Conservation (phyloP, 306 rosid genomes). For the Prunus mongolica region DNA sequence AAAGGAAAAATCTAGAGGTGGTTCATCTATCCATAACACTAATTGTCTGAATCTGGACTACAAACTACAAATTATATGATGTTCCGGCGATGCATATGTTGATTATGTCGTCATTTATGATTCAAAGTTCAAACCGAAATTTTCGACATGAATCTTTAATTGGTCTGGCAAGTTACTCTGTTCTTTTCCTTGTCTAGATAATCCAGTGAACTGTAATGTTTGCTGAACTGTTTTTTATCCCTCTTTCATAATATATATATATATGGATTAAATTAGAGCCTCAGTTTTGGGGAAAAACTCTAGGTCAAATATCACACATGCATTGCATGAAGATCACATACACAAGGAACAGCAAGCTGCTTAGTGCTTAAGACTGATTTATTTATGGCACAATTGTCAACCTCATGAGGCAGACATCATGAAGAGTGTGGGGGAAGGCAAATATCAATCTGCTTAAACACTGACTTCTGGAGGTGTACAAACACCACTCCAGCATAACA, state of each 20-base stretch:
- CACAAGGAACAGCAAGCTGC: too few species aligned
- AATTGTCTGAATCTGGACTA: neutral
- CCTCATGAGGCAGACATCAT: neutral
- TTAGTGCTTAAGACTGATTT: neutral
- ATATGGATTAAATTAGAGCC: too few species aligned
- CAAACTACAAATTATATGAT: neutral
- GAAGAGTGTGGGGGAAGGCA: neutral
- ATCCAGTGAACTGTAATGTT: too few species aligned
- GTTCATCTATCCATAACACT: neutral
- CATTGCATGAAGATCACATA: too few species aligned
- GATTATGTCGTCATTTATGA: neutral
- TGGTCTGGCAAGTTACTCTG: neutral
- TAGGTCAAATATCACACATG: too few species aligned
- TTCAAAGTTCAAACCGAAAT: neutral
- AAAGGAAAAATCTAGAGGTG: too few species aligned
- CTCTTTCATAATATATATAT: too few species aligned
- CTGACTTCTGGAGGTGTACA: neutral
- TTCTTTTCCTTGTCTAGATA: too few species aligned
- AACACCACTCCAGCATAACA: neutral
- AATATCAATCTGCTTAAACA: too few species aligned
- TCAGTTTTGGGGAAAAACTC: too few species aligned
- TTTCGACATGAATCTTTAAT: neutral
- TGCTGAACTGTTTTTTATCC: too few species aligned
- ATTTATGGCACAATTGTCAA: neutral
- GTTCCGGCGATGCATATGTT: neutral